A percentile compares a stretch with the other conserved stretches of the same genome.
phyloP scores from a whole-genome alignment of 2,329 filamentous ascomycete genomes.

The Microsporum audouinii region DNA sequence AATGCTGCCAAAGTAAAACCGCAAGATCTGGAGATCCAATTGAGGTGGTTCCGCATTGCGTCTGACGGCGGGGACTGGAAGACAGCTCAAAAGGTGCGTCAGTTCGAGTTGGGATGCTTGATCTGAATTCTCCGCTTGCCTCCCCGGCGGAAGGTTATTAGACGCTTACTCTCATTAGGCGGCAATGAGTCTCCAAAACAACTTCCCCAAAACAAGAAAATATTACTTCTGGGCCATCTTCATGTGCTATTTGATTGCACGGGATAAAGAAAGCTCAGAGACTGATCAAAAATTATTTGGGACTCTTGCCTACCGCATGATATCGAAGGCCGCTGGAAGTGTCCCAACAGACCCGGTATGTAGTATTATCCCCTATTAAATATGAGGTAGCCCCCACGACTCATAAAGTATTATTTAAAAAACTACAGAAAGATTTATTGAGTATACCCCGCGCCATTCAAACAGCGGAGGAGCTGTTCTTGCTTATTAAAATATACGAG shows the following conservation, averaged over 20 bases:
- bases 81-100: constrained; percentile 38
- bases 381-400: constrained; percentile 9
- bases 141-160: not conserved
- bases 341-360: constrained; percentile 36
- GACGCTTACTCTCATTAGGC: constrained; percentile 27
- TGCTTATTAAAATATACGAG: constrained; percentile 36
- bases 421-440: constrained; percentile 29
- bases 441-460: constrained; percentile 36
- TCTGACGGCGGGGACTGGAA: constrained; percentile 36
- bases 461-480: constrained; percentile 35
- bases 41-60: constrained; percentile 35
- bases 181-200: constrained; percentile 40
- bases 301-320: constrained; percentile 41
- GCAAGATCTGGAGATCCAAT: constrained; percentile 34
- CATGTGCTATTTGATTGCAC: constrained; percentile 33
- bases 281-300: constrained; percentile 37
- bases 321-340: constrained; percentile 36
- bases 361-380: constrained; percentile 3
- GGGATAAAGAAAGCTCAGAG: constrained; percentile 28
- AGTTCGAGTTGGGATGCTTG: not conserved
- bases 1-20: constrained; percentile 36
- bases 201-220: constrained; percentile 37
- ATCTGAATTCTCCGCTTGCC: not conserved
- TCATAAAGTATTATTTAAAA: constrained; percentile 10
- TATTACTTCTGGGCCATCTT: constrained; percentile 42